phyloP scores from a whole-genome alignment of 2,329 filamentous ascomycete species.

The Paramyrothecium roridum region DNA sequence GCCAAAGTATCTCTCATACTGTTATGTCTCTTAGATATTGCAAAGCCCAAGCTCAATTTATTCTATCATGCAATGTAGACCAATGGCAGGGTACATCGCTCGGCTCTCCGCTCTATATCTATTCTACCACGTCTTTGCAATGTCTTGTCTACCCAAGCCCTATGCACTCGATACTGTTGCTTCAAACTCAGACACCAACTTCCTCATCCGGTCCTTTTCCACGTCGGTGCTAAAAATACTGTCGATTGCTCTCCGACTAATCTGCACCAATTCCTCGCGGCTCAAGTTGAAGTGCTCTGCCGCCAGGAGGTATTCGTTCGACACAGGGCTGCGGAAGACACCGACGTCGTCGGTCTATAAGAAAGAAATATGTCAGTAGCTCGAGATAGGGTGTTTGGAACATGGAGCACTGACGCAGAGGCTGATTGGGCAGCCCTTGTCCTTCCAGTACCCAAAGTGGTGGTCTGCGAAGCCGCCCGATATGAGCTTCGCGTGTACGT shows the following conservation, averaged over 20 bases:
- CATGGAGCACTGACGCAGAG: conserved; percentile 57
- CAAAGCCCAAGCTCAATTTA: too few relatives aligned
- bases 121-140: too few relatives aligned
- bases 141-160: too few relatives aligned
- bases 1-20: too few relatives aligned
- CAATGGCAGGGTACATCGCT: too few relatives aligned
- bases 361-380: background rate
- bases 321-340: conserved; percentile 72
- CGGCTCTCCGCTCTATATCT: too few relatives aligned
- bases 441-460: conserved; percentile 74
- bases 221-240: conserved; percentile 63
- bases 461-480: conserved; percentile 63
- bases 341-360: conserved; percentile 77
- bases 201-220: conserved; percentile 56
- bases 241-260: conserved; percentile 61
- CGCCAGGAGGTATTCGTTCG: conserved; percentile 73
- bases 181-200: conserved; percentile 4
- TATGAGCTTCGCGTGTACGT: conserved; percentile 73
- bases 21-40: too few relatives aligned
- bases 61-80: too few relatives aligned
- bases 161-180: background rate
- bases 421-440: conserved; percentile 56
- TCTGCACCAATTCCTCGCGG: conserved; percentile 38
- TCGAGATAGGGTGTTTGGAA: background rate
- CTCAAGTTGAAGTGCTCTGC: conserved; percentile 65